Percentiles rank a stretch among this genome's conserved stretches.
phyloP scores from a whole-genome alignment of 2,329 filamentous ascomycete genomes.

The Colletotrichum echinochloae region DNA sequence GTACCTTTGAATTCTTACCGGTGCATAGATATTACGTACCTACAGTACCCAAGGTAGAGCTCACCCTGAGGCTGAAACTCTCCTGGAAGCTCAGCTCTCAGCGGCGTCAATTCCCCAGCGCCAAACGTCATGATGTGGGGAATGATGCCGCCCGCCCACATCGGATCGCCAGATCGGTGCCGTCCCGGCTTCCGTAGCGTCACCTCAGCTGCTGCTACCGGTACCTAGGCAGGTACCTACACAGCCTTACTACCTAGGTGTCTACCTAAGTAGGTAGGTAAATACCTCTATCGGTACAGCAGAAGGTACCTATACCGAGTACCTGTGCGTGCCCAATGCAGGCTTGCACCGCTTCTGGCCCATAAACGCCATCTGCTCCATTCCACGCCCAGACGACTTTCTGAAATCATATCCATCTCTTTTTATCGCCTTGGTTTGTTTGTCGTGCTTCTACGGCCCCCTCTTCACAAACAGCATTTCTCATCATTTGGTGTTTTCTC shows the following conservation, averaged over 20 bases:
- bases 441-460: background rate
- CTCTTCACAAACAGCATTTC: background rate
- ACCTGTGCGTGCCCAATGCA: no score
- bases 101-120: background rate
- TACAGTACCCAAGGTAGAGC: no score
- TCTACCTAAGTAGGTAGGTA: no score
- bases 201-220: background rate
- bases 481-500: background rate
- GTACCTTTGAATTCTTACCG: background rate
- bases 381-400: background rate
- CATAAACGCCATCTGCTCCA: background rate
- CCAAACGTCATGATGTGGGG: conserved; percentile 25
- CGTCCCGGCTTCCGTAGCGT: background rate
- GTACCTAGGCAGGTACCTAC: no score
- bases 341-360: background rate
- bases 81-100: background rate
- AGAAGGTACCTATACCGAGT: no score
- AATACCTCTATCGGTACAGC: no score
- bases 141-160: conserved; percentile 8
- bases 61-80: background rate
- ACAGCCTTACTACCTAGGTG: no score
- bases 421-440: background rate
- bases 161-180: conserved; percentile 26
- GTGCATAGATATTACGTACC: no score
- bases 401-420: background rate